A percentile compares a stretch with the other conserved stretches of the same genome.
phyloP scores from a whole-genome alignment of 352 stramenopile species.

The Pythium rhizo-oryzae region DNA sequence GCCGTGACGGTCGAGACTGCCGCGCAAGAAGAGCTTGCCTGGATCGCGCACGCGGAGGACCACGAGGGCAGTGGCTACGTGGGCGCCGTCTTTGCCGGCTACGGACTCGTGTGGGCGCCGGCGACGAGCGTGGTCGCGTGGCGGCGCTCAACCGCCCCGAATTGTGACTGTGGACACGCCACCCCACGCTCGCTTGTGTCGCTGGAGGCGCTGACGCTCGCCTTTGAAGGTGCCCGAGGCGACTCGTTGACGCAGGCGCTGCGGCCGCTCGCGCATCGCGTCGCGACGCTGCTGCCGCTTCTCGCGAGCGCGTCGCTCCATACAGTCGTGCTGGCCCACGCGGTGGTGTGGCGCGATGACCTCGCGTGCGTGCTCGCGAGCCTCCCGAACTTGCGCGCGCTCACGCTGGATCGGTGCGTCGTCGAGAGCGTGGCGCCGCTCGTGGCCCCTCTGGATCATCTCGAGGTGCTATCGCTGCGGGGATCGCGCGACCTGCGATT shows the following conservation, averaged over 20 bases:
- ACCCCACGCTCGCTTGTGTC: neutral
- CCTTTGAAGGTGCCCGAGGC: neutral
- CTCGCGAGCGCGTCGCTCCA: neutral
- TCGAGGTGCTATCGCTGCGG: neutral
- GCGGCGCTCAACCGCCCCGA: too few species aligned
- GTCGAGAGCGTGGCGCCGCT: neutral
- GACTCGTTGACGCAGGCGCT: neutral
- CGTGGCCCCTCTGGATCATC: too few species aligned
- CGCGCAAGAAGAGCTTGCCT: neutral
- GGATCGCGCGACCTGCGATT: neutral
- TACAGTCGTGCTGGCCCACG: neutral
- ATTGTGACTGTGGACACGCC: neutral
- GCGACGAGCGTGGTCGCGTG: neutral
- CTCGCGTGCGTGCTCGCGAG: neutral
- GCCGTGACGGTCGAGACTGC: neutral
- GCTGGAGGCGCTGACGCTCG: neutral
- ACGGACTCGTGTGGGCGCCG: neutral
- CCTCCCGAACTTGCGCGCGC: neutral
- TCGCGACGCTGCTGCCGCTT: neutral
- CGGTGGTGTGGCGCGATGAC: neutral
- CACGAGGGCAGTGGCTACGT: neutral
- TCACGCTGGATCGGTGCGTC: neutral
- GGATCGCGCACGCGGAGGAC: too few species aligned
- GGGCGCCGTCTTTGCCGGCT: neutral
- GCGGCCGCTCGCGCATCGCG: too few species aligned